Evolutionary conservation across 768 basidiomycete species (phyloP).

Genomic region (Panellus pusillus): DNA sequence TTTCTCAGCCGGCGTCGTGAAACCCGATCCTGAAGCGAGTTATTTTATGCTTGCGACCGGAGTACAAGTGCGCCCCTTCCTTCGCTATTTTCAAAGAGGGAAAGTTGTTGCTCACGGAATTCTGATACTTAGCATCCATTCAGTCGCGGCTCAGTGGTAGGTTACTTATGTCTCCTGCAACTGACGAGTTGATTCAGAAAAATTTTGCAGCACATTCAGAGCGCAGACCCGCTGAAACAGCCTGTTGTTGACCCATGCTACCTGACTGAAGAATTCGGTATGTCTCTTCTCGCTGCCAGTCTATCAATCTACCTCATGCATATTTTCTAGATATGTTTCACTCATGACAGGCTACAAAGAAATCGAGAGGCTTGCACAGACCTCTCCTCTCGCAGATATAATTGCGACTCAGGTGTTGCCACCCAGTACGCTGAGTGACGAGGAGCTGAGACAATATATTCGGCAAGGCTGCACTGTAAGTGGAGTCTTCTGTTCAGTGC

Average conservation of each 20-base stretch:
- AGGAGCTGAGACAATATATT: conserved; percentile 1
- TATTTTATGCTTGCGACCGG: conserved; percentile 2
- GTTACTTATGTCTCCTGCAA: neutral
- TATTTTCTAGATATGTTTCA: conserved; percentile 1
- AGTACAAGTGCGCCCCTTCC: neutral
- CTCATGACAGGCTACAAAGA: neutral
- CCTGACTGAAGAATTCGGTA: conserved; percentile 10
- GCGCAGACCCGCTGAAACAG: conserved; percentile 5
- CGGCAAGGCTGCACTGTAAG: neutral
- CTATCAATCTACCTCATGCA: neutral
- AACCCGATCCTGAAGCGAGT: neutral
- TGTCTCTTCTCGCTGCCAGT: neutral
- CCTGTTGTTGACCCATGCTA: conserved; percentile 5
- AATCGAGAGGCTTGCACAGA: conserved; percentile 9
- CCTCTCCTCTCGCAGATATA: conserved; percentile 1
- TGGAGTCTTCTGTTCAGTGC: neutral
- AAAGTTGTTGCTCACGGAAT: neutral
- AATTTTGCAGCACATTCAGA: conserved; percentile 8
- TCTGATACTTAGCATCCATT: conserved; percentile 8
- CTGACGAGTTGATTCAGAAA: neutral
- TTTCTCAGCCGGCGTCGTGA: neutral
- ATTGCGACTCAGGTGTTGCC: conserved; percentile 1
- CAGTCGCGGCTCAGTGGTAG: conserved; percentile 10
- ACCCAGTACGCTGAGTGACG: neutral
- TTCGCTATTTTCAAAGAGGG: neutral